Conservation (phyloP, 768 basidiomycete species). For the Suillus brevipes region DNA sequence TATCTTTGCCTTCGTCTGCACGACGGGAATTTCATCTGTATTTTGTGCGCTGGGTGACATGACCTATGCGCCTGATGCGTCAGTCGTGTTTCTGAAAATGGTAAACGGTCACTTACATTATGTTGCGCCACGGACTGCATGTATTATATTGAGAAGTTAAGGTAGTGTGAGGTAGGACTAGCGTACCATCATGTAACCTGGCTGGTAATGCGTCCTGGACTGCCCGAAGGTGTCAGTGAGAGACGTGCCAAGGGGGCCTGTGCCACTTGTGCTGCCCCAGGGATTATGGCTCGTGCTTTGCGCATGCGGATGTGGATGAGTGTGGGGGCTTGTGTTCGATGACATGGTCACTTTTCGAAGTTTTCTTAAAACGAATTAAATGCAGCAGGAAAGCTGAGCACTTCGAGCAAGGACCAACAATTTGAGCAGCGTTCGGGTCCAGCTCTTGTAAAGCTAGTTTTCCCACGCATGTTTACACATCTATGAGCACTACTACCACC, state of each 20-base stretch:
- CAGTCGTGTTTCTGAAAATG: background rate
- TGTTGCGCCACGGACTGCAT: conserved; percentile 61
- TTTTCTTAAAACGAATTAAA: background rate
- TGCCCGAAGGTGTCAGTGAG: conserved; percentile 70
- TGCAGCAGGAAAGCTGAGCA: background rate
- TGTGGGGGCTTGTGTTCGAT: conserved; percentile 36
- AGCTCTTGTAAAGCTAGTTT: background rate
- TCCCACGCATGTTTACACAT: conserved; percentile 22
- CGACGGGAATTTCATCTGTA: conserved; percentile 70
- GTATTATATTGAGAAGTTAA: background rate
- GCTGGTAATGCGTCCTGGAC: conserved; percentile 75
- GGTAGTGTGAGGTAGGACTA: background rate
- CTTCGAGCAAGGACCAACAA: background rate
- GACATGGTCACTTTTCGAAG: conserved; percentile 17
- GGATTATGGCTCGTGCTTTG: conserved; percentile 43
- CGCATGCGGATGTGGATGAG: conserved; percentile 31
- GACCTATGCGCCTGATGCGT: conserved; percentile 18
- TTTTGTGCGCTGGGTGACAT: conserved; percentile 59
- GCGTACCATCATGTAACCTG: conserved; percentile 80
- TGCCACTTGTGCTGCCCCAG: conserved; percentile 48
- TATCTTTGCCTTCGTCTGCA: conserved; percentile 81
- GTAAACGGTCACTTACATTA: conserved; percentile 40
- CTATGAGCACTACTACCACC: conserved; percentile 14
- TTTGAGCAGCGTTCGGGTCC: background rate
- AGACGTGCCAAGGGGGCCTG: conserved; percentile 46